Percentiles rank a stretch among this genome's conserved stretches.
These are phyloP conservation scores for Ricinus communis DNA, from an alignment of 345 rosid species.

Conservation along the genomic window DNA sequence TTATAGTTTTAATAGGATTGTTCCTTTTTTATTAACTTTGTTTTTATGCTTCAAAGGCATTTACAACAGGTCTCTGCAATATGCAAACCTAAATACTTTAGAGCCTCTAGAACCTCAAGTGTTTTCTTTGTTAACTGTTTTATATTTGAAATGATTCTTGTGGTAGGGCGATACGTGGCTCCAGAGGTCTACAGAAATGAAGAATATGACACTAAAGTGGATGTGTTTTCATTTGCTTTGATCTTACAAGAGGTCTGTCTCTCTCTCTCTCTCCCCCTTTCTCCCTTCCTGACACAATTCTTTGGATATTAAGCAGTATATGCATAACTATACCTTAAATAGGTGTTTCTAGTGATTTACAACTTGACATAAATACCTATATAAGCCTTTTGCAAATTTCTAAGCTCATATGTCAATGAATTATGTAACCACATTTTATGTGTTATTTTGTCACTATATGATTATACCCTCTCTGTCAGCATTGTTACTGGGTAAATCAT, in stretches of 20 bases:
- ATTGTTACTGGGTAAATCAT: no score
- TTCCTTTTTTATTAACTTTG: neutral
- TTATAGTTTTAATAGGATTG: slow-evolving; percentile 7
- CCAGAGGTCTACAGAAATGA: slow-evolving; percentile 72
- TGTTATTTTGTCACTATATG: no score
- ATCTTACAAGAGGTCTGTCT: slow-evolving; percentile 86
- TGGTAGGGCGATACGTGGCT: slow-evolving; percentile 77
- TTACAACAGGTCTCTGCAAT: neutral
- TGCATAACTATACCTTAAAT: no score
- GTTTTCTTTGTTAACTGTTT: neutral
- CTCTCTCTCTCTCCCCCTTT: slow-evolving; percentile 2
- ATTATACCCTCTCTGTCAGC: no score
- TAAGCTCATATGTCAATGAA: no score
- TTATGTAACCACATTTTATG: no score
- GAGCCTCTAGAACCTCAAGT: slow-evolving; percentile 3
- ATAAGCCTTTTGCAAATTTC: no score
- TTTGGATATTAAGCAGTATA: no score
- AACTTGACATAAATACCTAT: no score
- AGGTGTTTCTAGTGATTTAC: no score
- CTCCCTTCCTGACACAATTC: neutral
- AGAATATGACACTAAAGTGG: slow-evolving; percentile 89
- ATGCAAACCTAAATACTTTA: neutral
- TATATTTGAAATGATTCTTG: slow-evolving; percentile 2
- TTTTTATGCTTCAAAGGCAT: neutral
- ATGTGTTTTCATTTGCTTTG: slow-evolving; percentile 90